phyloP scores from a whole-genome alignment of 352 stramenopile genomes.

The Globisporangium acanthophoron region DNA sequence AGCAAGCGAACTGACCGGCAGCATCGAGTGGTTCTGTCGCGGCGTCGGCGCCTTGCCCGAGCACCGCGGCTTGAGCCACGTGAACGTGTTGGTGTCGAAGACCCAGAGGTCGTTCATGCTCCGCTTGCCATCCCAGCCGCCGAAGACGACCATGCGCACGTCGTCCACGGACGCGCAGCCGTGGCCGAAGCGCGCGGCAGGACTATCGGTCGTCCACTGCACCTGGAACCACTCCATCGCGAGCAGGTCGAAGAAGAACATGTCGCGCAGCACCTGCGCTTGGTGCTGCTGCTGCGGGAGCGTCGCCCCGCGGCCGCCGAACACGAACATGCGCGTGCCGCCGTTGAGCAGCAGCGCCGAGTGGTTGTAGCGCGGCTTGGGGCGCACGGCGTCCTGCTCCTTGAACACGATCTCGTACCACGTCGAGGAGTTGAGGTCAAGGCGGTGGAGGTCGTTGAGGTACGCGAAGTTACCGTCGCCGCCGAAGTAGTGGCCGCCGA shows the following conservation, averaged over 20 bases:
- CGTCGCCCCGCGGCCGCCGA: conserved; percentile 50
- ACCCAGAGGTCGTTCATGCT: conserved; percentile 73
- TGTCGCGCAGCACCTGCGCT: conserved; percentile 64
- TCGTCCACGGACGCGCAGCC: conserved; percentile 54
- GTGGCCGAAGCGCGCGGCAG: conserved; percentile 70
- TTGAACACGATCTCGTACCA: conserved; percentile 64
- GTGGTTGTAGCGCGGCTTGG: conserved; percentile 82
- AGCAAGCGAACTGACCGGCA: conserved; percentile 12
- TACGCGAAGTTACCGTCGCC: conserved; percentile 83
- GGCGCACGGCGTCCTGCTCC: conserved; percentile 37
- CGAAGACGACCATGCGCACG: conserved; percentile 80
- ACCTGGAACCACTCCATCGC: conserved; percentile 82
- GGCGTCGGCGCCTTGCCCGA: conserved; percentile 53
- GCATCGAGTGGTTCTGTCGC: conserved; percentile 74
- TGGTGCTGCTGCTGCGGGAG: conserved; percentile 11
- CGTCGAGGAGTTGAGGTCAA: conserved; percentile 79
- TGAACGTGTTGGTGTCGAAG: conserved; percentile 68
- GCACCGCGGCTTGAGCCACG: conserved; percentile 65
- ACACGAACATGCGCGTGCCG: conserved; percentile 69
- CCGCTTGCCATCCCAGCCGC: conserved; percentile 80
- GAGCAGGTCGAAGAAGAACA: conserved; percentile 85
- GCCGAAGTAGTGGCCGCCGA: conserved; percentile 88
- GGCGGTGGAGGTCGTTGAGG: conserved; percentile 85
- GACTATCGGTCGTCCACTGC: conserved; percentile 80
- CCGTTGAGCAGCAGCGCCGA: conserved; percentile 67